Conservation (phyloP, 2,329 filamentous ascomycete genomes). For the Malbranchea cinnamomea region DNA sequence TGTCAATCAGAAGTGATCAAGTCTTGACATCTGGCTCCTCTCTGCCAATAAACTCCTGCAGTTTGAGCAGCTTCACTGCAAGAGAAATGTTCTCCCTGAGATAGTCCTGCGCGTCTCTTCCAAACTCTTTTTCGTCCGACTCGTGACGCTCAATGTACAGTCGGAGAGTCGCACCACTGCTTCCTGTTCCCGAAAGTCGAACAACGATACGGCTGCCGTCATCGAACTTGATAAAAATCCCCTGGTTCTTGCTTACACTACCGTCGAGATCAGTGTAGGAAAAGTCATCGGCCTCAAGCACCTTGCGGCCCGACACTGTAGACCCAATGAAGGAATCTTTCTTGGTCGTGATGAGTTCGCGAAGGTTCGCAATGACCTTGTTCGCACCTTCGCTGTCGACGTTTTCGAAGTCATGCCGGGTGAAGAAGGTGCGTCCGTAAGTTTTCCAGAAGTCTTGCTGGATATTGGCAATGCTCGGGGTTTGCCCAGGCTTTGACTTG, state of each 20-base stretch:
- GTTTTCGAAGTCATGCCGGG: constrained; percentile 94
- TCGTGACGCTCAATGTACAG: constrained; percentile 96
- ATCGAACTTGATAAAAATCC: constrained; percentile 85
- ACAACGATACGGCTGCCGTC: constrained; percentile 92
- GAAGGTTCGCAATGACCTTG: constrained; percentile 73
- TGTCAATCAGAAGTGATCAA: constrained; percentile 39
- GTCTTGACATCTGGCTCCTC: constrained; percentile 96
- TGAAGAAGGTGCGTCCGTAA: constrained; percentile 98
- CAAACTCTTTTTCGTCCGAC: constrained; percentile 61
- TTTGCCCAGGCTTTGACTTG: constrained; percentile 61
- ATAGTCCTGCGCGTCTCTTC: constrained; percentile 79
- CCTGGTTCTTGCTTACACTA: constrained; percentile 89
- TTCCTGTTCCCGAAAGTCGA: constrained; percentile 85
- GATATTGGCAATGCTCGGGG: constrained; percentile 87
- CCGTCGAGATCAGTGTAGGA: constrained; percentile 98
- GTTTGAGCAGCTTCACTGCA: constrained; percentile 70
- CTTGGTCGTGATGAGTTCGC: constrained; percentile 56
- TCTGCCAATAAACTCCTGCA: constrained; percentile 85
- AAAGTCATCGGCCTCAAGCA: constrained; percentile 85
- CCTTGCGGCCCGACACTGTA: constrained; percentile 66
- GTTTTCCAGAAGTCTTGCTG: constrained; percentile 94
- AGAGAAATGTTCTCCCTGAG: constrained; percentile 78
- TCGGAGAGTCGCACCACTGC: constrained; percentile 87
- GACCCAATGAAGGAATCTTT: constrained; percentile 67
- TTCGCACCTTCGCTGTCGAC: constrained; percentile 82